Evolutionary conservation across 495 filamentous ascomycete genomes (phyloP), one percentile per base, ranked within the genome.

Genomic region (Neurospora sp.): DNA sequence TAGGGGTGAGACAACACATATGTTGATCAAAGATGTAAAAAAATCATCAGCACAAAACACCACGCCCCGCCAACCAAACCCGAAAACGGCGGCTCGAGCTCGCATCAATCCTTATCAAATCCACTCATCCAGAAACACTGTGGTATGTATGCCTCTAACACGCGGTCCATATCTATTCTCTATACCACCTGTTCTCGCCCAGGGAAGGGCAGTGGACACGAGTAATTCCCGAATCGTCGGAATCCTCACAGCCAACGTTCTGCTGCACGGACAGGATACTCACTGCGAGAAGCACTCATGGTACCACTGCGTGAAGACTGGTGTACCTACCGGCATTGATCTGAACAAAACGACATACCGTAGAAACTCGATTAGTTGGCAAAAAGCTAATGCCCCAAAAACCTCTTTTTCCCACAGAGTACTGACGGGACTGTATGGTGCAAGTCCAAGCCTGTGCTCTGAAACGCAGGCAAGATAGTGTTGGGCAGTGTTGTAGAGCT

Each of bases 41-140:
- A 74, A 84, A 84, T 85, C 79, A 79, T 80, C 81, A 83, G 75
- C 81, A 82, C 72, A 74, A 82, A 82, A 80, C 77, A 75, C 73
- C 72, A 70, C 69, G 71, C 46, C 71, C 75, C 62, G 76, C 83
- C 82, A 85, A 85, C 84, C 78, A 83, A 38, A 38, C 73, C 40
- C 18, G 4, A 70, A 46, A 37, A 42, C 73, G 72, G 73, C 72
- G 74, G 77, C 76, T 70, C 83, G 83, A 84, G 83, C 83, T 82
- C 73, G 69, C 73, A 70, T 79, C 72, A 77, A 10, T 27, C 48
- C 48, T 59, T 59, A 59, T 59, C 48, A 59, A 69, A 73, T 40
- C 40, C 59, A 72, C 72, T 39, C 59, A 12, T 20, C 46, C 46
- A 54, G 23, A 6, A 62, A 48, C 4, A 48, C 44, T 7, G n/a